Percentiles rank a stretch among this genome's conserved stretches.
Conservation (phyloP, 1,139 yeast species). For the Diutina pseudorugosa region DNA sequence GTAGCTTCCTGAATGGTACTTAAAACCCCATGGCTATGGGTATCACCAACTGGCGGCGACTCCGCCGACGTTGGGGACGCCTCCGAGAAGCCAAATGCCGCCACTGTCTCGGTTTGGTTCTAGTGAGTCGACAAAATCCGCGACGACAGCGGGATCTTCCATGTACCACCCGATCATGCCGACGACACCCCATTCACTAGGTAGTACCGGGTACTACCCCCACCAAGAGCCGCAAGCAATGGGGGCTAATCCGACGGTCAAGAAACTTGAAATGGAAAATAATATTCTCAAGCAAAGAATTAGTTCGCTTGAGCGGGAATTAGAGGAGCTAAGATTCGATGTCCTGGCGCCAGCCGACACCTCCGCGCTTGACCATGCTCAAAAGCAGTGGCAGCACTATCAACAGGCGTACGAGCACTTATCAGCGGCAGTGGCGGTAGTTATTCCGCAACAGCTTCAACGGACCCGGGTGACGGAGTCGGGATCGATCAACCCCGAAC, state of each 20-base stretch:
- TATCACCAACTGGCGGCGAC: neutral
- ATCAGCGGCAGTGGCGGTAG: neutral
- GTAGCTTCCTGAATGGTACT: neutral
- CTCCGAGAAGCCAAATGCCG: neutral
- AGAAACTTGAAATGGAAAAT: neutral
- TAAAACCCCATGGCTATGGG: neutral
- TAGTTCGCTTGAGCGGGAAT: neutral
- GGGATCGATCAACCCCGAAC: neutral
- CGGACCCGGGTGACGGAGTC: neutral
- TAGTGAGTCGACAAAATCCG: neutral
- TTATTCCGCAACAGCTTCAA: neutral
- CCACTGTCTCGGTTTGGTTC: neutral
- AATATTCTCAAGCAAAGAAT: neutral
- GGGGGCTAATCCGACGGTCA: neutral
- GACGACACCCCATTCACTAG: neutral
- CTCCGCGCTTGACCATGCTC: neutral
- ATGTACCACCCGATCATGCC: neutral
- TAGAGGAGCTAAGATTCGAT: neutral
- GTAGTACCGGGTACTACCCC: neutral
- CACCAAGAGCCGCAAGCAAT: neutral
- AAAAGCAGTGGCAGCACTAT: neutral
- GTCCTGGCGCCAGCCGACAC: neutral
- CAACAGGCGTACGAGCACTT: constrained; percentile 1
- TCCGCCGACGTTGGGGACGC: neutral
- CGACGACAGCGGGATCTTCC: neutral